phyloP scores from a whole-genome alignment of 495 filamentous ascomycete species.

The Podospora tetraspora region DNA sequence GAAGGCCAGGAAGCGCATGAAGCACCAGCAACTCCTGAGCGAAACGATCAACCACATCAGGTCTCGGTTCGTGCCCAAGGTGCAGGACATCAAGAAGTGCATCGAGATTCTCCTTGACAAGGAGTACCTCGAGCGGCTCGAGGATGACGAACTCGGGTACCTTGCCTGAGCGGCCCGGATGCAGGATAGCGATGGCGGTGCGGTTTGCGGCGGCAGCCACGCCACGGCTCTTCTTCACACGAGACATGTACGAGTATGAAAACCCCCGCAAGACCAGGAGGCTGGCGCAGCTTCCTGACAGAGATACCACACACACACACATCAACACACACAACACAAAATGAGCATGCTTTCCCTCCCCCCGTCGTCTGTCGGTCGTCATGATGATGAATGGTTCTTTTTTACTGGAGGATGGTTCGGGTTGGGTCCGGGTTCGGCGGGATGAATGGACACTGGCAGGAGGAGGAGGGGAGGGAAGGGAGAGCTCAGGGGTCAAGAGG shows the following conservation, averaged over 20 bases:
- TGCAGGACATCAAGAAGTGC: slow-evolving; percentile 97
- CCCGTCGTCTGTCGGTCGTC: neutral
- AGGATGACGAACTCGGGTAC: slow-evolving; percentile 90
- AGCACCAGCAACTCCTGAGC: slow-evolving; percentile 85
- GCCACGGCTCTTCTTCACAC: neutral
- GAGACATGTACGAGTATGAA: slow-evolving; percentile 12
- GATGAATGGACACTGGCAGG: neutral
- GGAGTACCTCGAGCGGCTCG: slow-evolving; percentile 93
- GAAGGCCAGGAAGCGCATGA: slow-evolving; percentile 99
- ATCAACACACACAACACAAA: neutral
- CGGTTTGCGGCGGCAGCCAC: neutral
- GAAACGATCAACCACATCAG: slow-evolving; percentile 95
- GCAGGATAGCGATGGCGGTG: neutral
- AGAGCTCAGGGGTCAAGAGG: neutral
- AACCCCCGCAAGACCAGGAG: neutral
- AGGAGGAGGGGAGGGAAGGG: neutral
- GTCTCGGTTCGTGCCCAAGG: slow-evolving; percentile 86
- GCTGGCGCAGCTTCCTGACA: neutral
- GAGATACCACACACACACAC: neutral
- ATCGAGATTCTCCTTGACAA: slow-evolving; percentile 99
- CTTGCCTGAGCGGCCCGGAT: slow-evolving; percentile 54
- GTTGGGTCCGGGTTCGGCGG: neutral
- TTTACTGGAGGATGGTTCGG: neutral
- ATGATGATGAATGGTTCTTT: neutral
- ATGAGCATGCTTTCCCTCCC: neutral